Evolutionary conservation across 2,329 filamentous ascomycete genomes (phyloP), one percentile per base, ranked within the genome.

Genomic region (Leptodontidium sp.): DNA sequence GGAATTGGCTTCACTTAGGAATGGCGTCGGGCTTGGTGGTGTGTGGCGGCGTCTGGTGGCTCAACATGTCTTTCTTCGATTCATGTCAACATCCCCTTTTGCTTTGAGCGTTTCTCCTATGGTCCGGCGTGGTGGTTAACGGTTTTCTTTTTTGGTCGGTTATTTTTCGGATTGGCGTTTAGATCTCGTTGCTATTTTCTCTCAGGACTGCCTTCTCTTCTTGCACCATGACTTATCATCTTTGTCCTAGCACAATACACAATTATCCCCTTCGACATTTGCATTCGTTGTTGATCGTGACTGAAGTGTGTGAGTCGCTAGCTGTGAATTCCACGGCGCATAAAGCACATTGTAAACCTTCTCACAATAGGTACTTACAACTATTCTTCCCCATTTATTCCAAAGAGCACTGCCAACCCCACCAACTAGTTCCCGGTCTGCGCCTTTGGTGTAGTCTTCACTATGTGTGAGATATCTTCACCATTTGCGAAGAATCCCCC

Each of bases 21-120:
- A 12, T 21, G 47, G 17, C 15, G 3, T 49, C 15, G n/a, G 47
- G 47, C 11, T 50, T 2, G n/a, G 21, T 50, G 47, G 14, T 7
- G 47, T 50, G n/a, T 9, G 21, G n/a, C 21, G 52, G 52, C 26
- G 52, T 55, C 35, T 55, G 15, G 29, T 35, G 52, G 52, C 52
- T 32, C 17, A 24, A 55, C 52, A 15, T 59, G 57, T 45, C 57
- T 59, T 45, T 4, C 57, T 59, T 45, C 12, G 55, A 26, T 58
- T 58, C 32, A 21, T 58, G 57, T 59, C 57, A 45, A 26, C 35
- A 59, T 43, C 26, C 38, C 21, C 57, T 59, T 59, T 21, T 59
- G 57, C 57, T 26, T 43, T 59, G 38, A 45, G 57, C 57, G 57
- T 59, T 43, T 15, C 35, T 29, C 57, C 38, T 59, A 15, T 4